Evolutionary conservation across 176 grass and related monocot species (phyloP), one percentile per base, ranked within the genome.

Genomic region (Phoenix dactylifera): DNA sequence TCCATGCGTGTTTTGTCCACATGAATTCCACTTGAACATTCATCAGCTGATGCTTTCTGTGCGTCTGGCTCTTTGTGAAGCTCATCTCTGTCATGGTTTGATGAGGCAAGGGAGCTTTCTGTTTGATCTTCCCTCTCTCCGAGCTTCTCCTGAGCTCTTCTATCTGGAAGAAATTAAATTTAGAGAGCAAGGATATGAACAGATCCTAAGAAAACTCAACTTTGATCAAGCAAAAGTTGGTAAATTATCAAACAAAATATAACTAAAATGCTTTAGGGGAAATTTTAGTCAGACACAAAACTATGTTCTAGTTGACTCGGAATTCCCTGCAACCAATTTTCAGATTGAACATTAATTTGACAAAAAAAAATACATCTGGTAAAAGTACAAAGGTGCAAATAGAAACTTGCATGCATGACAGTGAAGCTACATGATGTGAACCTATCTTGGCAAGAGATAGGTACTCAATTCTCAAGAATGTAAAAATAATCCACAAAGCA

Each of bases 31-130:
- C 19, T 51, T 50, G 35, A 73, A 67, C 26, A 23, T 3, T 35
- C 65, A 51, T 68, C 62, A 1, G 14, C 15, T 51, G 52, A 57
- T n/a, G 28, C n/a, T 51, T 15, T 4, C 17, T 68, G 73, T 57
- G 17, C 4, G 63, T 39, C 51, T 7, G 12, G 52, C 35, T 68
- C 35, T 72, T 72, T 60, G 25, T 26, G 57, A 55, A 12, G 18
- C 58, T 55, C 7, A 62, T 59, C 63, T 22, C 5, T 53, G 7
- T 64, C 63, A 67, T 44, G 54, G 25, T 68, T 77, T 68, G 52
- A 63, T 35, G 63, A 63, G 57, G 57, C 58, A 39, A 73, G 57
- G 54, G 32, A 68, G 62, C 26, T 59, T 32, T 69, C 52, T 16
- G 3, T 50, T 63, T 50, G 57, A 57, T 68, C 26, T 20, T 72